Evolutionary conservation across 108 stramenopile species (phyloP), one percentile per base, ranked within the genome.

Genomic region (Discostella pseudostelligera): DNA sequence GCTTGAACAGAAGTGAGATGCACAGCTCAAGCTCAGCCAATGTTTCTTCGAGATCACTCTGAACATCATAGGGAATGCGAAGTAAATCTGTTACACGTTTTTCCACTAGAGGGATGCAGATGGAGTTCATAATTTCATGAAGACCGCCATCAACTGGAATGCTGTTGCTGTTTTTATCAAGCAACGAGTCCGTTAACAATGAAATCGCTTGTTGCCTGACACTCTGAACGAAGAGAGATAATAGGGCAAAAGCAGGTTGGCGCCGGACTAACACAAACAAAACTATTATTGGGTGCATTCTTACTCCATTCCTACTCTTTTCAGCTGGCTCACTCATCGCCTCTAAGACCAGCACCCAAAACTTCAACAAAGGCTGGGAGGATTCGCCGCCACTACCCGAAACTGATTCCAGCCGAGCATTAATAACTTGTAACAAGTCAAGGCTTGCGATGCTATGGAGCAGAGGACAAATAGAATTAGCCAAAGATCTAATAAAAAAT

Each of bases 191-290:
- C n/a, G 92, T 89, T 28, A 93, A 55, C 68, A 93, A 74, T 10
- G 89, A 87, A 22, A 93, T 74, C 28, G 92, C 80, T 58, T 93
- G 89, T 49, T 89, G 88, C 37, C 92, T 76, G 35, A 90, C 87
- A 70, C 54, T 73, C 92, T 92, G 54, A 0, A 62, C 22, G 37
- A 48, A 13, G 21, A 49, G 59, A 39, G 54, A 66, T 8, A 45
- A 39, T 54, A 54, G 4, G 65, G 28, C 45, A 55, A 20, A 12
- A 46, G 54, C 10, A 10, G 16, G 22, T 59, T 24, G 32, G 53
- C 17, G 8, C 25, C 19, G 55, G 59, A 4, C 13, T 16, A 56
- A 39, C 54, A 58, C 26, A 61, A 49, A 39, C 55, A 19, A 13
- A 57, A 53, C n/a, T 17, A 53, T 13, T 25, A 24, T 63, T 16